Evolutionary conservation across 257 asterid genomes (phyloP).

Genomic region (Solanum chaucha): DNA sequence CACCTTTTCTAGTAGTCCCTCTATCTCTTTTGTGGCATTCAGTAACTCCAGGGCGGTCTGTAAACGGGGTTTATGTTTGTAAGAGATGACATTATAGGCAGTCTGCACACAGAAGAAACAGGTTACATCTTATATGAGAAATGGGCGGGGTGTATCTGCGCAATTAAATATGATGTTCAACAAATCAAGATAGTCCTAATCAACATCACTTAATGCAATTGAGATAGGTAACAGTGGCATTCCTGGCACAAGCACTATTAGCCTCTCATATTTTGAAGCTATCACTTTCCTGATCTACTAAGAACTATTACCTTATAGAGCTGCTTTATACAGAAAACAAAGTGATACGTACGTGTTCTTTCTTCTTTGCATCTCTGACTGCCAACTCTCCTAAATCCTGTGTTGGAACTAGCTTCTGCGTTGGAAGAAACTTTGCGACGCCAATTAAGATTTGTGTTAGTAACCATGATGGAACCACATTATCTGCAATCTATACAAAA

Average conservation of each 20-base stretch:
- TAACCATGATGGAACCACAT: slow-evolving; percentile 70
- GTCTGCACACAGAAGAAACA: slow-evolving; percentile 30
- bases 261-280: background rate
- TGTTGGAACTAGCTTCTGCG: slow-evolving; percentile 66
- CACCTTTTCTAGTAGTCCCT: slow-evolving; percentile 60
- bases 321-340: background rate
- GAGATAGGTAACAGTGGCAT: background rate
- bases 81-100: slow-evolving; percentile 49
- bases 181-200: background rate
- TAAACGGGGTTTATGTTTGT: slow-evolving; percentile 76
- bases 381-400: slow-evolving; percentile 72
- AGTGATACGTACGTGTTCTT: slow-evolving; percentile 31
- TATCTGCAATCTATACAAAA: slow-evolving; percentile 68
- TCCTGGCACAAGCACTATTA: background rate
- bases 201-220: background rate
- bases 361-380: slow-evolving; percentile 62
- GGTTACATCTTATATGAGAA: background rate
- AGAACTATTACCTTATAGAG: background rate
- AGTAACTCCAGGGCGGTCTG: slow-evolving; percentile 78
- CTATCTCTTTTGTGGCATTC: slow-evolving; percentile 66
- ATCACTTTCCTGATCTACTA: background rate
- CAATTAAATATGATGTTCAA: background rate
- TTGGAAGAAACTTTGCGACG: slow-evolving; percentile 74
- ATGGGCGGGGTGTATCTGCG: background rate
- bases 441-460: slow-evolving; percentile 55